Evolutionary conservation across 805 yeast genomes (phyloP).

Genomic region (Candida khao-thaluensis): DNA sequence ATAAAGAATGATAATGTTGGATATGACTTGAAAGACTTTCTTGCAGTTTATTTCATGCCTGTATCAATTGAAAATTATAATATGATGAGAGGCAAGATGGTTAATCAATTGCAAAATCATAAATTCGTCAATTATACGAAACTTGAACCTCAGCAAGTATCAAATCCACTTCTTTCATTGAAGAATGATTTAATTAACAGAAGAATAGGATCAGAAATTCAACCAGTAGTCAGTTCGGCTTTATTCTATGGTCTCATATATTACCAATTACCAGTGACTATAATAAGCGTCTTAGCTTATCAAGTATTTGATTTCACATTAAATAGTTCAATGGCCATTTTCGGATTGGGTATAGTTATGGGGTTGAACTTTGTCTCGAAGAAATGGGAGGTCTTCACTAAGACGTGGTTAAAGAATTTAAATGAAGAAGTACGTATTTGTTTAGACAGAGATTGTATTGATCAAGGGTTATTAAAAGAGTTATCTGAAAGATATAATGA

Average conservation of each 20-base stretch:
- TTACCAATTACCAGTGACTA: slow-evolving; percentile 39
- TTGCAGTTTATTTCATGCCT: slow-evolving; percentile 34
- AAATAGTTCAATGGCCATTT: slow-evolving; percentile 34
- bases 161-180: slow-evolving; percentile 31
- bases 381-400: slow-evolving; percentile 31
- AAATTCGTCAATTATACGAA: slow-evolving; percentile 20
- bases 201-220: slow-evolving; percentile 32
- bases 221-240: slow-evolving; percentile 33
- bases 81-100: slow-evolving; percentile 37
- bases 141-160: slow-evolving; percentile 10
- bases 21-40: slow-evolving; percentile 40
- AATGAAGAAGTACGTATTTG: slow-evolving; percentile 38
- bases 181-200: slow-evolving; percentile 31
- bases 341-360: slow-evolving; percentile 36
- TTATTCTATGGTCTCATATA: slow-evolving; percentile 29
- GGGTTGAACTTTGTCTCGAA: slow-evolving; percentile 43
- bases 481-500: slow-evolving; percentile 25
- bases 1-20: slow-evolving; percentile 43
- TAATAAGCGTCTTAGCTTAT: slow-evolving; percentile 30
- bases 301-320: slow-evolving; percentile 32
- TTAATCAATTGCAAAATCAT: slow-evolving; percentile 27
- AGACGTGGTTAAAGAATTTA: slow-evolving; percentile 27
- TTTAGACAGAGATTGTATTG: slow-evolving; percentile 35
- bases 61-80: slow-evolving; percentile 39
- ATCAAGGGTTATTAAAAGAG: slow-evolving; percentile 37